Base-by-base conservation (phyloP, 371 early-diverging fungal genomes). In the Umbelopsis sp. region DNA sequence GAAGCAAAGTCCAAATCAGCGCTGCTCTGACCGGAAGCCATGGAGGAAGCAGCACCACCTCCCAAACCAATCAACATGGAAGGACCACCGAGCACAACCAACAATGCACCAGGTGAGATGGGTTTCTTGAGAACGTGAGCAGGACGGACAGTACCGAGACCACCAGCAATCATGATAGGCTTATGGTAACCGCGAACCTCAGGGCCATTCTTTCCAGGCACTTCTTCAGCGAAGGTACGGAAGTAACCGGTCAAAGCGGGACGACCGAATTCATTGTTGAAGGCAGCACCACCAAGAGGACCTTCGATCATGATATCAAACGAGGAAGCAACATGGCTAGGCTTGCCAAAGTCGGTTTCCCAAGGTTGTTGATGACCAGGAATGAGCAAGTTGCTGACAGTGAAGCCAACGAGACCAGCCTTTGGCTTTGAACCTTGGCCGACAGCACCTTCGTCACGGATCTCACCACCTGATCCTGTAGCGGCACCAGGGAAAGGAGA, bases 151-250 rank as follows among this genome's bases (percentile, higher is more conserved):
- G 91, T 89, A 69, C 99, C 99, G 66, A 98, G 82, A 67, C 99
- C 99, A 74, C 99, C 99, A 29, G 99, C 98, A 74, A 98, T 88
- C 99, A 97, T 98, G 76, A 98, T 97, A 44, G 99, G 99, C 81
- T 98, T 98, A 78, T 97, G 98, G 84, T 93, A 98, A 11, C 99
- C 99, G 70, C 97, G 91, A 52, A 93, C 72, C 74, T 92, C 92
- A 29, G 74, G 66, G 20, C 76, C 80, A 41, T 75, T 81, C 63
- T 86, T 84, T 44, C 79, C 78, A 24, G 89, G 87, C 0, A 91
- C 87, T 7, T 88, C 73, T 81, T 93, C 92, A 63, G 92, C 87
- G 81, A 91, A 95, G 0, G 98, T 97, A 79, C 99, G 93, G 91
- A 98, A 98, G 80, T 94, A 98, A 53, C 99, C 99, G 32, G 92